Conservation (phyloP, 2,329 filamentous ascomycete genomes). For the Coniosporium tulheliwenetii region DNA sequence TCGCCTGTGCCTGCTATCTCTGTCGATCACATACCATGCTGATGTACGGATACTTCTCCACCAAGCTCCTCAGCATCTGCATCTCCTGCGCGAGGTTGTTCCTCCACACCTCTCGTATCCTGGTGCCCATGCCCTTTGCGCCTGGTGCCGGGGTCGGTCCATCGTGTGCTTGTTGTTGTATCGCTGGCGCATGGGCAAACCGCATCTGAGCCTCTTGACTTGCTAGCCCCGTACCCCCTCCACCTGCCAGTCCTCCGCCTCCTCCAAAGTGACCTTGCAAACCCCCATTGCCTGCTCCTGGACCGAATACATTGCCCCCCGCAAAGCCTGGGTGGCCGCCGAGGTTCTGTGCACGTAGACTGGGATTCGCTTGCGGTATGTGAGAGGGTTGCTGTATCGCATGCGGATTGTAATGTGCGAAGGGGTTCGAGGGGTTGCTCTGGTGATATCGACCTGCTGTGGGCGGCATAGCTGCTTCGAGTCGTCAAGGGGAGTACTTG, state of each 20-base stretch:
- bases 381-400: slow-evolving; percentile 17
- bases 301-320: slow-evolving; percentile 14
- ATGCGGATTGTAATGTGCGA: slow-evolving; percentile 37
- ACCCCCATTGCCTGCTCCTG: slow-evolving; percentile 38
- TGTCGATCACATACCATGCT: slow-evolving; percentile 73
- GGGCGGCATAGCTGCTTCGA: slow-evolving; percentile 36
- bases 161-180: slow-evolving; percentile 26
- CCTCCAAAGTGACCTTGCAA: slow-evolving; percentile 40
- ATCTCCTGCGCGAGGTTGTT: slow-evolving; percentile 87
- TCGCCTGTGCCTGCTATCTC: not conserved
- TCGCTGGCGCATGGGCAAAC: slow-evolving; percentile 57
- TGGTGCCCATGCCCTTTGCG: slow-evolving; percentile 48
- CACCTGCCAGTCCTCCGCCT: slow-evolving; percentile 21
- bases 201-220: slow-evolving; percentile 81
- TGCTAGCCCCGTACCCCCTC: slow-evolving; percentile 49
- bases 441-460: slow-evolving; percentile 42
- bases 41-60: slow-evolving; percentile 88
- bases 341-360: slow-evolving; percentile 41
- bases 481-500: no score
- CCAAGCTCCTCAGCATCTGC: slow-evolving; percentile 62
- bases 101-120: slow-evolving; percentile 94
- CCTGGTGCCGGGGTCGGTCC: slow-evolving; percentile 21
- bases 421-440: slow-evolving; percentile 42
- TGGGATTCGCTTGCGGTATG: slow-evolving; percentile 27
- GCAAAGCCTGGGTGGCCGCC: slow-evolving; percentile 56